Conservation (phyloP, 208 protist species). For the Strigomonas oncopelti region DNA sequence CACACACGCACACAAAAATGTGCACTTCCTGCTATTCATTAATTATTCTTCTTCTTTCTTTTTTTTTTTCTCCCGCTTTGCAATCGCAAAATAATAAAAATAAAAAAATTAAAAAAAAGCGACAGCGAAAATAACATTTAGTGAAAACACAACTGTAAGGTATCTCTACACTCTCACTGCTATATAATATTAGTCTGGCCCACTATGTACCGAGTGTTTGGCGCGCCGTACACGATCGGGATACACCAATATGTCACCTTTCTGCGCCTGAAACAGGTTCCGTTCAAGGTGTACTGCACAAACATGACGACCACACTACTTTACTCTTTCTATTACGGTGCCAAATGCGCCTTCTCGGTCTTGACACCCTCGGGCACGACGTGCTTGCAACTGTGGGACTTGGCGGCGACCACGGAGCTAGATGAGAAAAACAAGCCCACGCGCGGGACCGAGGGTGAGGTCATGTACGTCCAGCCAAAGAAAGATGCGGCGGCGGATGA, state of each 20-base stretch:
- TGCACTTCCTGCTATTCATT: too few relatives aligned
- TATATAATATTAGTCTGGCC: too few relatives aligned
- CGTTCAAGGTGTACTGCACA: conserved; percentile 81
- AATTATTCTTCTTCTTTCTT: too few relatives aligned
- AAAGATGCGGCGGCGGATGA: conserved; percentile 5
- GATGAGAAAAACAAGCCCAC: conserved; percentile 20
- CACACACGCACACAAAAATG: background rate
- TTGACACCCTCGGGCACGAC: conserved; percentile 48
- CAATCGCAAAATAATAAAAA: too few relatives aligned
- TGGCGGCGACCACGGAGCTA: conserved; percentile 58
- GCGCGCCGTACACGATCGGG: conserved; percentile 63
- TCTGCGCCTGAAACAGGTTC: conserved; percentile 74
- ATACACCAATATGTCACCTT: conserved; percentile 82
- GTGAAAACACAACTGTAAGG: too few relatives aligned
- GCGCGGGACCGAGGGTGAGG: conserved; percentile 1
- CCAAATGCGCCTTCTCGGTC: conserved; percentile 58
- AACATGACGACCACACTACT: conserved; percentile 70
- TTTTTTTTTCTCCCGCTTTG: background rate
- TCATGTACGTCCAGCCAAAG: conserved; percentile 6
- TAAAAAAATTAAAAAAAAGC: background rate
- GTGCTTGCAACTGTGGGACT: conserved; percentile 69
- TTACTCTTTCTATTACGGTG: conserved; percentile 61
- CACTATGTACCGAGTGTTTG: conserved; percentile 77
- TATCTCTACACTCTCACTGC: too few relatives aligned
- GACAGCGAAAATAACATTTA: background rate